These are phyloP conservation scores for Microbotryum silenes-acaulis DNA, from an alignment of 1,284 basidiomycete genomes.

Conservation along the genomic window DNA sequence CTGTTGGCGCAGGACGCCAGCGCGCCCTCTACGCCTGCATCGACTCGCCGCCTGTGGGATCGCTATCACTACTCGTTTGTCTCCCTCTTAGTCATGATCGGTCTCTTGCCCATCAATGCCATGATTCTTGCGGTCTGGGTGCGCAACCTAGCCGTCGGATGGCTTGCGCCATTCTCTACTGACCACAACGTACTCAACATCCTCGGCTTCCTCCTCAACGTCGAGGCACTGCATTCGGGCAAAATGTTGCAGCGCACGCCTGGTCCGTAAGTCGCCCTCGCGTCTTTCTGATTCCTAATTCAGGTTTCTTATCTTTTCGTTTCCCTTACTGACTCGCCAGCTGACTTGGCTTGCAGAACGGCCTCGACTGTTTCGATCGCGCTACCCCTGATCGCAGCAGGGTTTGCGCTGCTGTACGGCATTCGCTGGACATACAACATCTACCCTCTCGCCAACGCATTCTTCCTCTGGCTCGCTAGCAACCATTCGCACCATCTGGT, in stretches of 20 bases:
- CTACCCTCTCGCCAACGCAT: slow-evolving; percentile 29
- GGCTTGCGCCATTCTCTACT: slow-evolving; percentile 39
- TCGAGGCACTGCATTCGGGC: slow-evolving; percentile 33
- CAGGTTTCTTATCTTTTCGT: no score
- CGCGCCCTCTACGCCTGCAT: slow-evolving; percentile 1
- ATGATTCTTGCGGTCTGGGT: slow-evolving; percentile 84
- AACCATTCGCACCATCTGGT: slow-evolving; percentile 8
- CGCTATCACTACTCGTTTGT: slow-evolving; percentile 43
- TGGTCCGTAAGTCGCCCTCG: neutral
- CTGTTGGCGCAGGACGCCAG: slow-evolving; percentile 10
- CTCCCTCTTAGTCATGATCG: slow-evolving; percentile 67
- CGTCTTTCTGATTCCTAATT: neutral
- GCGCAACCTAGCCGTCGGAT: slow-evolving; percentile 51
- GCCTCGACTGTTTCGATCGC: slow-evolving; percentile 3
- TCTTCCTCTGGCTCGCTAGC: slow-evolving; percentile 28
- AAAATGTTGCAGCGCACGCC: slow-evolving; percentile 13
- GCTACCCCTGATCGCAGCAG: slow-evolving; percentile 2
- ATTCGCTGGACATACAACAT: slow-evolving; percentile 30
- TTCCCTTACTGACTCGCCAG: neutral
- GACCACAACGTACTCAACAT: slow-evolving; percentile 41
- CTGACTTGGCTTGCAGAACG: neutral
- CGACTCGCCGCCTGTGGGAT: slow-evolving; percentile 8
- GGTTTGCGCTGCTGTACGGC: slow-evolving; percentile 29
- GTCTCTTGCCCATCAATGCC: slow-evolving; percentile 69
- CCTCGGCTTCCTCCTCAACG: slow-evolving; percentile 36